These are phyloP conservation scores for Aspergillus quadricinctus DNA, from an alignment of 2,329 filamentous ascomycete genomes.

Conservation along the genomic window DNA sequence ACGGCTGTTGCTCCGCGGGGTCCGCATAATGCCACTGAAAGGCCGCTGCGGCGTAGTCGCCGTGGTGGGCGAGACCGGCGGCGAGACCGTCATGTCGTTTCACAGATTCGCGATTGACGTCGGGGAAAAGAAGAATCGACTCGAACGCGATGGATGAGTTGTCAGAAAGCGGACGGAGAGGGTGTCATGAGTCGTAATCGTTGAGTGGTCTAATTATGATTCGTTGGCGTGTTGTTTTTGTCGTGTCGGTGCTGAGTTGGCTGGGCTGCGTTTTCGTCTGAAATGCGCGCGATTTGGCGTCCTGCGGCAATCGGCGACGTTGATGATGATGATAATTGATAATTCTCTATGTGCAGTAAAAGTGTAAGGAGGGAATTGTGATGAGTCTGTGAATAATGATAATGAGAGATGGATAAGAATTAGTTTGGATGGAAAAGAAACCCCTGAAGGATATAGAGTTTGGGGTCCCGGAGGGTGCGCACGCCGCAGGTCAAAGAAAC, in stretches of 20 bases:
- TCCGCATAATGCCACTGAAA: slow-evolving; percentile 74
- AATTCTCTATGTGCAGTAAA: slow-evolving; percentile 4
- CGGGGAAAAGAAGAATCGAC: neutral
- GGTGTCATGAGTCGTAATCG: neutral
- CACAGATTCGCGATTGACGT: slow-evolving; percentile 7
- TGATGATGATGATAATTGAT: slow-evolving; percentile 6
- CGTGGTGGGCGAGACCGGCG: slow-evolving; percentile 61
- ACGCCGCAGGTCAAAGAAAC: neutral
- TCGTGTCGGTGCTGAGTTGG: neutral
- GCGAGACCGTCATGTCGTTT: slow-evolving; percentile 60
- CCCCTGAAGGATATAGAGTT: neutral
- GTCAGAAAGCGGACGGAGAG: neutral
- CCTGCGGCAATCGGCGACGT: slow-evolving; percentile 19
- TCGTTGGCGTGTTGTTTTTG: neutral
- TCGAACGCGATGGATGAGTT: neutral
- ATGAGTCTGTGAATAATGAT: neutral
- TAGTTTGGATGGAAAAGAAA: neutral
- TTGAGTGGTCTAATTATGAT: neutral
- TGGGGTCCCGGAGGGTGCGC: neutral
- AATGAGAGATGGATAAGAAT: neutral
- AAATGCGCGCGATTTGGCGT: slow-evolving; percentile 16
- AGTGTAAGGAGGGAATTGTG: slow-evolving; percentile 1
- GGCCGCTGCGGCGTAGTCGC: slow-evolving; percentile 60
- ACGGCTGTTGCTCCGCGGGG: slow-evolving; percentile 75
- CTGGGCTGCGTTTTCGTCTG: neutral